These are phyloP conservation scores for Vanilla planifolia DNA, from an alignment of 106 monocot species.

Conservation along the genomic window DNA sequence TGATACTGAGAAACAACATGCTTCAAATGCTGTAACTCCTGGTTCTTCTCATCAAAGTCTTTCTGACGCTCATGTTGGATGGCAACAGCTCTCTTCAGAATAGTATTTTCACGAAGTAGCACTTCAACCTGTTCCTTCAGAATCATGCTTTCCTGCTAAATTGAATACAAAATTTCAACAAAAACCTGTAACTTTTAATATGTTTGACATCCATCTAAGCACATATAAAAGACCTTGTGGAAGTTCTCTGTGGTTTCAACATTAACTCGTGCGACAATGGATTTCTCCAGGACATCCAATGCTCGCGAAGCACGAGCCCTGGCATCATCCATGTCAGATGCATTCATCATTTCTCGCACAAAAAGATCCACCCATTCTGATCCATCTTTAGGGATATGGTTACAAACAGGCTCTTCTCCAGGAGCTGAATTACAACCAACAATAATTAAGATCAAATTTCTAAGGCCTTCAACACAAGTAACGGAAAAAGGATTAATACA, in stretches of 20 bases:
- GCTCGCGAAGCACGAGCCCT: slow-evolving; percentile 58
- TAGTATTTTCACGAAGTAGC: slow-evolving; percentile 50
- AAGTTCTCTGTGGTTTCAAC: slow-evolving; percentile 36
- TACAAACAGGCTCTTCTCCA: not conserved
- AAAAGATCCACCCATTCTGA: slow-evolving; percentile 89
- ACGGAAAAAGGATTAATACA: too few relatives aligned
- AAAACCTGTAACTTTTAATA: not conserved
- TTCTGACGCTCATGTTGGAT: slow-evolving; percentile 83
- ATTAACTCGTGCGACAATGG: slow-evolving; percentile 31
- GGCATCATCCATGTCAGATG: slow-evolving; percentile 69
- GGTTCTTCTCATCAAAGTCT: slow-evolving; percentile 48
- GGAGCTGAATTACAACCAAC: slow-evolving; percentile 1
- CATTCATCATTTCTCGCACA: slow-evolving; percentile 77
- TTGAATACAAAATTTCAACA: not conserved
- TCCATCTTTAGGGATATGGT: slow-evolving; percentile 18
- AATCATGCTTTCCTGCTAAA: slow-evolving; percentile 51
- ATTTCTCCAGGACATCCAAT: slow-evolving; percentile 65
- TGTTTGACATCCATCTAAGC: not conserved
- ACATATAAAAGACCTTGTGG: slow-evolving; percentile 46
- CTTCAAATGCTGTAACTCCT: slow-evolving; percentile 64
- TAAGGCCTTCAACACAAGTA: too few relatives aligned
- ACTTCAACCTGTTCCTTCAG: slow-evolving; percentile 65
- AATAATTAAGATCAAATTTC: not conserved
- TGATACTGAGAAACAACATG: slow-evolving; percentile 65
- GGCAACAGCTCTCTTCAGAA: slow-evolving; percentile 73